Evolutionary conservation across 108 stramenopile species (phyloP), one percentile per base, ranked within the genome.

Genomic region (Skeletonema grethae): DNA sequence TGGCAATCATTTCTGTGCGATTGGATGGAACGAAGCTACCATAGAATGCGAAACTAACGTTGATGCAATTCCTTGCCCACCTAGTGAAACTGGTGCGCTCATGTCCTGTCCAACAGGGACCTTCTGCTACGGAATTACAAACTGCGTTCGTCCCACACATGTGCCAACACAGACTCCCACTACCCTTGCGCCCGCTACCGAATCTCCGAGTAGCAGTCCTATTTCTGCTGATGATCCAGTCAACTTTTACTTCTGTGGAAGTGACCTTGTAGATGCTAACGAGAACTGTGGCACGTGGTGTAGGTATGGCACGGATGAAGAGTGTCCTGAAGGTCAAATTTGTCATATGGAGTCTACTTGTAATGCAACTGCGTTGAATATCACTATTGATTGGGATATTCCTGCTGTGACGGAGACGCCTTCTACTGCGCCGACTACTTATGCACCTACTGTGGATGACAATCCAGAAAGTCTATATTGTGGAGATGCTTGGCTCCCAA

Each of bases 211-310:
- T 15, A 63, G 61, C 35, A 36, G 61, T 11, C 74, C 74, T 7
- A 75, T 75, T 35, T 30, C 60, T 10, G 60, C 66, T 18, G 58
- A 12, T 28, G 74, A 67, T 35, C 61, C 50, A 56, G 59, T 41
- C 24, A 75, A 75, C 67, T 34, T 31, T 45, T 75, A 75, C 43
- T 75, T 67, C 38, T 75, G 74, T 31, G 74, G 74, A 16, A 75
- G 36, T 46, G 18, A 50, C 20, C 56, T 64, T 11, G 62, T 57
- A 15, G 67, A 76, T 36, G 68, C 68, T 6, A 64, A 76, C 29
- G 63, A 56, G 24, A 62, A 56, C 10, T 69, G 67, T 25, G 68
- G 68, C 20, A 48, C 9, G 25, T 76, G 75, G 75, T 76, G 75
- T 35, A 61, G 67, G 2, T 50, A 63, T 53, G 75, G 75, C 9